Evolutionary conservation across 352 stramenopile genomes (phyloP).

Genomic region (Phytophthora foliorum): DNA sequence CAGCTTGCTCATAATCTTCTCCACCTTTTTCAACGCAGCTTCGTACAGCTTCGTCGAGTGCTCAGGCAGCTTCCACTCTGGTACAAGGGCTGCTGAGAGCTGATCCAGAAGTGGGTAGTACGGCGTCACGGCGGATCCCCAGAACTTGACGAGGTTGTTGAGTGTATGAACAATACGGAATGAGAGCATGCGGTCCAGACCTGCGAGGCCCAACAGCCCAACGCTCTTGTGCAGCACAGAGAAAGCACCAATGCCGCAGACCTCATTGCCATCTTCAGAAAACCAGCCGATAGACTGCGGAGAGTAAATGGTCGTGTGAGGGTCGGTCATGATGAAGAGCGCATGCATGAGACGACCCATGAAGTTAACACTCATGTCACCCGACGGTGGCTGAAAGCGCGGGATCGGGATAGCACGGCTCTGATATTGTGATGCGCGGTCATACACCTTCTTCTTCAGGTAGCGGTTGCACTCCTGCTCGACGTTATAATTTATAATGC

Average conservation of each 20-base stretch:
- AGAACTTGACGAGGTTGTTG: slow-evolving; percentile 96
- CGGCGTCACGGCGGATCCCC: slow-evolving; percentile 87
- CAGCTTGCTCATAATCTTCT: slow-evolving; percentile 95
- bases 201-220: slow-evolving; percentile 91
- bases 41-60: slow-evolving; percentile 91
- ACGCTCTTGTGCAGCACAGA: slow-evolving; percentile 92
- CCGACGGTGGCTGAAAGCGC: slow-evolving; percentile 86
- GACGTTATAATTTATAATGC: slow-evolving; percentile 97
- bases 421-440: slow-evolving; percentile 92
- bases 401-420: slow-evolving; percentile 94
- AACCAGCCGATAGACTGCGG: slow-evolving; percentile 95
- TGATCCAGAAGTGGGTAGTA: slow-evolving; percentile 93
- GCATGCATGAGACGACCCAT: slow-evolving; percentile 94
- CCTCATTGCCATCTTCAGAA: slow-evolving; percentile 80
- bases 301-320: slow-evolving; percentile 93
- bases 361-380: slow-evolving; percentile 93
- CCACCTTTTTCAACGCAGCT: slow-evolving; percentile 92
- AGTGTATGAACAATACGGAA: slow-evolving; percentile 94
- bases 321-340: slow-evolving; percentile 94
- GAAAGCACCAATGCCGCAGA: slow-evolving; percentile 92
- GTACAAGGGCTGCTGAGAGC: slow-evolving; percentile 81
- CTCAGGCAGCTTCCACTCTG: slow-evolving; percentile 91
- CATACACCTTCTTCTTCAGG: slow-evolving; percentile 95
- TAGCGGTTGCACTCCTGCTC: slow-evolving; percentile 97
- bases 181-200: slow-evolving; percentile 94